A percentile compares a stretch with the other conserved stretches of the same genome.
Evolutionary conservation across 306 rosid species (phyloP).

Genomic region (Cyclanthera cordifolia): DNA sequence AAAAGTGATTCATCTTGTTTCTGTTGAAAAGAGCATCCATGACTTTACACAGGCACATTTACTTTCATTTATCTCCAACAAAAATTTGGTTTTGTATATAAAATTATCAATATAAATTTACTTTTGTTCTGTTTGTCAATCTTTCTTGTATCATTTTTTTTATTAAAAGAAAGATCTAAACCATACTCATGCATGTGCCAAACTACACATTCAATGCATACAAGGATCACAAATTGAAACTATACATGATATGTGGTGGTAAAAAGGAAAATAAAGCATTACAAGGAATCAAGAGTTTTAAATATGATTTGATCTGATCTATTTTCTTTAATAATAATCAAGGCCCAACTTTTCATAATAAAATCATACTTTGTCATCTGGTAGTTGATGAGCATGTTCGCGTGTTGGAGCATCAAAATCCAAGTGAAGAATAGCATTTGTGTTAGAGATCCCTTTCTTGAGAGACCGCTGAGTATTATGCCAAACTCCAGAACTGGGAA

Average conservation of each 20-base stretch:
- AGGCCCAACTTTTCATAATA: not conserved
- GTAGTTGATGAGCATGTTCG: constrained; percentile 74
- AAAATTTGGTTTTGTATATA: too few relatives aligned
- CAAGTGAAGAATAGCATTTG: constrained; percentile 65
- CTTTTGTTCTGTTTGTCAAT: not conserved
- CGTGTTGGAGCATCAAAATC: constrained; percentile 99
- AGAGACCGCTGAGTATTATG: constrained; percentile 78
- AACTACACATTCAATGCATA: not conserved
- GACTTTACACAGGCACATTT: not conserved
- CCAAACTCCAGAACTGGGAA: constrained; percentile 89
- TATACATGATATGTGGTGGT: not conserved
- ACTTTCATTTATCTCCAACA: not conserved
- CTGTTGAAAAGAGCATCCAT: constrained; percentile 29
- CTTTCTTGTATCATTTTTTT: not conserved
- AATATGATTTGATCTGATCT: not conserved
- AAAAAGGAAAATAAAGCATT: not conserved
- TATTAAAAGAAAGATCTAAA: not conserved
- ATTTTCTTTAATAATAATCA: not conserved
- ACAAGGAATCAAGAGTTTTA: not conserved
- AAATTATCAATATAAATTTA: too few relatives aligned
- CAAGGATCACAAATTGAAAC: not conserved
- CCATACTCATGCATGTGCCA: not conserved
- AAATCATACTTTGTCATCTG: constrained; percentile 63
- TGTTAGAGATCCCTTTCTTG: constrained; percentile 49
- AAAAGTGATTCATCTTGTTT: constrained; percentile 94